phyloP scores from a whole-genome alignment of 129 eudicot genomes.

The Arctium lappa region DNA sequence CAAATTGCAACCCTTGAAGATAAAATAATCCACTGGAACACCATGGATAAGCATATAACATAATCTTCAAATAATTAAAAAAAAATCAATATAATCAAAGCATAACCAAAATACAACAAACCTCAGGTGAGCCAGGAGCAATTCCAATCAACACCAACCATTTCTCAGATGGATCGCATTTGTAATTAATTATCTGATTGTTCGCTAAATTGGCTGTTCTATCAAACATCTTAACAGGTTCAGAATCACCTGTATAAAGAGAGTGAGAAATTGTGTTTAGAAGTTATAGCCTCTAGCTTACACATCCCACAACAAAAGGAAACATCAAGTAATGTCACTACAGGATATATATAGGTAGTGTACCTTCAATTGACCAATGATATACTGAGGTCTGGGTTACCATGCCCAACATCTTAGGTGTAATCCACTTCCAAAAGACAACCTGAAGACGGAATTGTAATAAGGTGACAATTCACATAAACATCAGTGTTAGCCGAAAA shows the following conservation, averaged over 20 bases:
- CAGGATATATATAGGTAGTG: not conserved
- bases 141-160: conserved; percentile 99
- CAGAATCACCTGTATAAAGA: conserved; percentile 78
- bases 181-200: conserved; percentile 93
- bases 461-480: not conserved
- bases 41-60: not conserved
- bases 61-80: not conserved
- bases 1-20: not conserved
- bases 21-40: not conserved
- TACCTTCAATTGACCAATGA: conserved; percentile 99
- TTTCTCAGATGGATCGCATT: conserved; percentile 91
- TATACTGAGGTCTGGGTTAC: conserved; percentile 93
- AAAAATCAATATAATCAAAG: not conserved
- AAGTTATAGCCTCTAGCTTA: not conserved
- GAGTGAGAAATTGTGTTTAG: not conserved
- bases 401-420: conserved; percentile 94
- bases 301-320: conserved; percentile 7
- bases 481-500: not conserved
- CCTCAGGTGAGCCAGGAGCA: conserved; percentile 98
- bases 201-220: conserved; percentile 89
- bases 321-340: not conserved
- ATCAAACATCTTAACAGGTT: conserved; percentile 94
- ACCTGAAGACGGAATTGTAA: conserved; percentile 41
- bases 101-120: conserved; percentile 26
- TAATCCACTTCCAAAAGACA: conserved; percentile 99